Conservation (phyloP, 805 yeast species). For the Wickerhamiella musiphila region DNA sequence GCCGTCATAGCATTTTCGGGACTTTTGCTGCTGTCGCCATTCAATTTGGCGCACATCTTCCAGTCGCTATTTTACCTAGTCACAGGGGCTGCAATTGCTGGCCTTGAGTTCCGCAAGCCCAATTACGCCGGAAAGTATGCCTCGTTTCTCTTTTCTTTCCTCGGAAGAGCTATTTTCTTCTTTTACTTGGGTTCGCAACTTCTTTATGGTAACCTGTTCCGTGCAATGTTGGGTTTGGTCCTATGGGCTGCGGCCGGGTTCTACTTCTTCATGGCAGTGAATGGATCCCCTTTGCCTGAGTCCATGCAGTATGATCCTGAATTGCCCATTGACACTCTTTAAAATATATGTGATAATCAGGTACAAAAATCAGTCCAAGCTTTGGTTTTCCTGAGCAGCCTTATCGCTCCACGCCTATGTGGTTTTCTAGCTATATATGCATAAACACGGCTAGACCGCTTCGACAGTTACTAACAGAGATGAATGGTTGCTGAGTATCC, state of each 20-base stretch:
- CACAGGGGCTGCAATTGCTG: conserved; percentile 13
- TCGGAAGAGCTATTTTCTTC: conserved; percentile 58
- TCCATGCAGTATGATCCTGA: conserved; percentile 46
- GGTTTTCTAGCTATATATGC: no score
- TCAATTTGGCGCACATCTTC: conserved; percentile 1
- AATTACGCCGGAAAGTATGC: conserved; percentile 30
- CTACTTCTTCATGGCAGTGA: conserved; percentile 50
- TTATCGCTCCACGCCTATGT: no score
- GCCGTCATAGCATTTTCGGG: conserved; percentile 3
- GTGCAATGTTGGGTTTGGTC: conserved; percentile 40
- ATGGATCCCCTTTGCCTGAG: conserved; percentile 62
- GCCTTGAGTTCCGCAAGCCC: conserved; percentile 32
- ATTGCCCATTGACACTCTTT: conserved; percentile 18
- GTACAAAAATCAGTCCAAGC: no score
- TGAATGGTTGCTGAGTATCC: no score
- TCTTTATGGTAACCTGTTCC: conserved; percentile 35
- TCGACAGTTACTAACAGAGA: no score
- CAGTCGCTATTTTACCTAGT: conserved; percentile 18
- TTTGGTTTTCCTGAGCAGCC: no score
- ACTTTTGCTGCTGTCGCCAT: not conserved
- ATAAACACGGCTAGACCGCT: no score
- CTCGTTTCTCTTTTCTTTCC: conserved; percentile 40
- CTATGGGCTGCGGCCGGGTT: conserved; percentile 43
- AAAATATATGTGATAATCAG: no score
- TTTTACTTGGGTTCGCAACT: conserved; percentile 32